phyloP scores from a whole-genome alignment of 2,329 filamentous ascomycete genomes.

The Colletotrichum aenigma region DNA sequence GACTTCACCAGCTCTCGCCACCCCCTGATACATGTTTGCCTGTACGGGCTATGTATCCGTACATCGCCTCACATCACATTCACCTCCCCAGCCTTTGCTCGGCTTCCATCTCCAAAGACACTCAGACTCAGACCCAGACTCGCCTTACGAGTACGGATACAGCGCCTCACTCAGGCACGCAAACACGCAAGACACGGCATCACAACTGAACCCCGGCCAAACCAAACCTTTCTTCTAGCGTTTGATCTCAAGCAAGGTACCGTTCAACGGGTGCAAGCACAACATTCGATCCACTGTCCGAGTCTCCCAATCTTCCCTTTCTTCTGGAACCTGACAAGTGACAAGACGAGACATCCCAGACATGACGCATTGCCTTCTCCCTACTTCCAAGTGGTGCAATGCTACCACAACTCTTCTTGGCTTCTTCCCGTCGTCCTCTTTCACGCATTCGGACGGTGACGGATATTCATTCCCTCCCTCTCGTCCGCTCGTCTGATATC shows the following conservation, averaged over 20 bases:
- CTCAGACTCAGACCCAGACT: background rate
- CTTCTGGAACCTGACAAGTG: conserved; percentile 17
- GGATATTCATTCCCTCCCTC: background rate
- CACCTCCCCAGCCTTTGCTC: background rate
- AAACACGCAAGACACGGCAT: background rate
- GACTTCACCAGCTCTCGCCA: background rate
- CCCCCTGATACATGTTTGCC: conserved; percentile 9
- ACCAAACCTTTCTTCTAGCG: background rate
- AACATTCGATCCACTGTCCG: background rate
- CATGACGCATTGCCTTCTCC: background rate
- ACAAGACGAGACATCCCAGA: conserved; percentile 12
- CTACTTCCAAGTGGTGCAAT: background rate
- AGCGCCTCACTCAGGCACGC: background rate
- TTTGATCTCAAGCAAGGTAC: background rate
- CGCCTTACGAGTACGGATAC: background rate
- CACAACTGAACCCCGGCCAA: background rate
- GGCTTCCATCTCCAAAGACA: background rate
- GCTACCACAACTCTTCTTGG: background rate
- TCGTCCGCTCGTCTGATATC: background rate
- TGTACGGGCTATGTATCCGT: background rate
- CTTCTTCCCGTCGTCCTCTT: background rate
- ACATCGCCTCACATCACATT: background rate
- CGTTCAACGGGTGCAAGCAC: background rate
- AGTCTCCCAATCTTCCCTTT: background rate
- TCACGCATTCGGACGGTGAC: background rate